These are phyloP conservation scores for Schoenoplectus tabernaemontani DNA, from an alignment of 202 grass and related monocot species.

Conservation along the genomic window DNA sequence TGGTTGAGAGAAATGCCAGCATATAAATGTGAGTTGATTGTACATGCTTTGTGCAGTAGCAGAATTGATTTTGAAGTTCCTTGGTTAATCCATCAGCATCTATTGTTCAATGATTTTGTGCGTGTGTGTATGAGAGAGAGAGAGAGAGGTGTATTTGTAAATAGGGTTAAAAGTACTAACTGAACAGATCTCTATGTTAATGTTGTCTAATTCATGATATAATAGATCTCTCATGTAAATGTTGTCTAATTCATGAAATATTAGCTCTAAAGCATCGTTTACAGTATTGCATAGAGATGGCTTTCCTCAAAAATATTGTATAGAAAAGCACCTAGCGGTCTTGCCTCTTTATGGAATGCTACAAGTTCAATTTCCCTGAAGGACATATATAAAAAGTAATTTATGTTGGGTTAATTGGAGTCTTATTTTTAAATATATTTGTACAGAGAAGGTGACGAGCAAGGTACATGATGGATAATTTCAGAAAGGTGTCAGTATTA, in stretches of 20 bases:
- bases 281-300: too few species aligned
- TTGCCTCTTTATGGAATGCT: too few species aligned
- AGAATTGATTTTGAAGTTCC: background rate
- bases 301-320: too few species aligned
- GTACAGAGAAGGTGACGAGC: too few species aligned
- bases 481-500: background rate
- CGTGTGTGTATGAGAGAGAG: background rate
- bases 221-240: too few species aligned
- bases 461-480: background rate
- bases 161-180: background rate
- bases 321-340: too few species aligned
- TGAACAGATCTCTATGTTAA: background rate
- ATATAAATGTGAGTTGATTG: background rate
- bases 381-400: too few species aligned
- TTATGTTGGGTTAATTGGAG: too few species aligned
- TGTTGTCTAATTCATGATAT: background rate
- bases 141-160: constrained; percentile 1
- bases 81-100: background rate
- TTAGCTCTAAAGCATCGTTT: too few species aligned
- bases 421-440: too few species aligned
- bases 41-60: background rate
- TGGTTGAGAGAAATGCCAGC: constrained; percentile 29
- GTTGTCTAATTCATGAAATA: background rate
- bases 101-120: background rate
- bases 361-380: too few species aligned